A percentile compares a stretch with the other conserved stretches of the same genome.
Evolutionary conservation across 2,329 filamentous ascomycete species (phyloP).

Genomic region (Epichloe glyceriae): DNA sequence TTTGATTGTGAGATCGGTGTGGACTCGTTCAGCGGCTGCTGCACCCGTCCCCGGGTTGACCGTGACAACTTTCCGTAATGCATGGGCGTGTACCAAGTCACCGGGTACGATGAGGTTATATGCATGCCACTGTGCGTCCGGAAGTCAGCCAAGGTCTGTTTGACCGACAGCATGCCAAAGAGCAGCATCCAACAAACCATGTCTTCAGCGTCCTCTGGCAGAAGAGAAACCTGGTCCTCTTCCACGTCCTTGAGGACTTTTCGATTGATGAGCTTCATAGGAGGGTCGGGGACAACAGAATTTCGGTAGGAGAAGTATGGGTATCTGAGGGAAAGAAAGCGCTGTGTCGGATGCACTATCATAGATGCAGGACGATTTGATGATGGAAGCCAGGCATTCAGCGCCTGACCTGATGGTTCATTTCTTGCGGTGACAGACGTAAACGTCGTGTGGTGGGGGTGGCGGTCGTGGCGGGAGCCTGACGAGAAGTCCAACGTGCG

Average conservation of each 20-base stretch:
- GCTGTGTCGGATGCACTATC: background rate
- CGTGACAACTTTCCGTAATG: conserved; percentile 41
- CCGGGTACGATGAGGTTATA: conserved; percentile 45
- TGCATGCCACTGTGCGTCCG: conserved; percentile 37
- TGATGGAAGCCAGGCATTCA: background rate
- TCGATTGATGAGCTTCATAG: conserved; percentile 29
- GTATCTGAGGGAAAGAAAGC: background rate
- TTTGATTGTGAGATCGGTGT: conserved; percentile 42
- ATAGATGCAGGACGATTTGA: background rate
- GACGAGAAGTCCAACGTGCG: background rate
- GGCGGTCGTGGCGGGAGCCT: conserved; percentile 2
- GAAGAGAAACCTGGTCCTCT: conserved; percentile 28
- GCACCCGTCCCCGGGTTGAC: conserved; percentile 36
- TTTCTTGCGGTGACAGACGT: background rate
- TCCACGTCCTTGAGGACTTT: conserved; percentile 24
- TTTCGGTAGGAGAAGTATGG: background rate
- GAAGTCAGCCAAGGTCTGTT: conserved; percentile 4
- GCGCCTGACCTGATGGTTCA: background rate
- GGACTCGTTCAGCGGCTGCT: conserved; percentile 36
- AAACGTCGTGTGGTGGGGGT: conserved; percentile 4
- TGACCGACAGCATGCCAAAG: background rate
- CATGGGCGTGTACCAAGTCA: conserved; percentile 41
- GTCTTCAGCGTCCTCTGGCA: conserved; percentile 33
- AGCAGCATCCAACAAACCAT: conserved; percentile 23
- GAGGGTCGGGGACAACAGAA: background rate